phyloP scores from a whole-genome alignment of 2,329 filamentous ascomycete genomes.

The Moelleriella libera region DNA sequence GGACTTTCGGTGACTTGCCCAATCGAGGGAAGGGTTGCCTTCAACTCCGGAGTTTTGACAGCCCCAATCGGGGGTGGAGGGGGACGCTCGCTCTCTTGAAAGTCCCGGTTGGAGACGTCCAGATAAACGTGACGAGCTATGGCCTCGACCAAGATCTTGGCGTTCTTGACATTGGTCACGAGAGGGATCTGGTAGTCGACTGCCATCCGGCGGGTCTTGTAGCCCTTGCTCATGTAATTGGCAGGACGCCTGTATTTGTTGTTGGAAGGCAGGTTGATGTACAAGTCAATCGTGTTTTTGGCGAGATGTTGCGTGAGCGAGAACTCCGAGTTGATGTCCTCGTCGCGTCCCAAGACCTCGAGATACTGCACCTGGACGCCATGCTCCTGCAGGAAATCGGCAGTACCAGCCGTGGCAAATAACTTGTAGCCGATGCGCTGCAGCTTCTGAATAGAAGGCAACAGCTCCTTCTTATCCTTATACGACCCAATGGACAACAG shows the following conservation, averaged over 20 bases:
- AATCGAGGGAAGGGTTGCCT: slow-evolving; percentile 29
- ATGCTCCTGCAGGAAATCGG: slow-evolving; percentile 90
- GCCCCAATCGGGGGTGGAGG: slow-evolving; percentile 54
- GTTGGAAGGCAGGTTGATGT: slow-evolving; percentile 98
- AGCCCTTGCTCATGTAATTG: slow-evolving; percentile 97
- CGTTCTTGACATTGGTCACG: slow-evolving; percentile 98
- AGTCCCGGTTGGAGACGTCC: slow-evolving; percentile 71
- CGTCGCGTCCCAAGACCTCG: slow-evolving; percentile 68
- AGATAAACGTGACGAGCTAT: slow-evolving; percentile 81
- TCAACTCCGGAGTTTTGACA: slow-evolving; percentile 43
- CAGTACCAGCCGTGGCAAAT: slow-evolving; percentile 90
- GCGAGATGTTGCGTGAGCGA: slow-evolving; percentile 92
- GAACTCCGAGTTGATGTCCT: slow-evolving; percentile 87
- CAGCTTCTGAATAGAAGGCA: slow-evolving; percentile 81
- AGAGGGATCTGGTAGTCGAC: slow-evolving; percentile 94
- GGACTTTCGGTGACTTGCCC: slow-evolving; percentile 21
- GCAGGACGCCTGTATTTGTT: slow-evolving; percentile 94
- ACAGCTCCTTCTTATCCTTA: slow-evolving; percentile 97
- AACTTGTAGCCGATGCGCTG: slow-evolving; percentile 88
- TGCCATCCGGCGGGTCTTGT: slow-evolving; percentile 92
- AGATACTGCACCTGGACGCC: slow-evolving; percentile 86
- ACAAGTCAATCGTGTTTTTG: slow-evolving; percentile 95
- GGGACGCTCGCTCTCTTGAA: slow-evolving; percentile 76
- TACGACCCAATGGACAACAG: slow-evolving; percentile 90
- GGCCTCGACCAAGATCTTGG: slow-evolving; percentile 91